Evolutionary conservation across 345 rosid species (phyloP).

Genomic region (Eucalyptus urophylla): DNA sequence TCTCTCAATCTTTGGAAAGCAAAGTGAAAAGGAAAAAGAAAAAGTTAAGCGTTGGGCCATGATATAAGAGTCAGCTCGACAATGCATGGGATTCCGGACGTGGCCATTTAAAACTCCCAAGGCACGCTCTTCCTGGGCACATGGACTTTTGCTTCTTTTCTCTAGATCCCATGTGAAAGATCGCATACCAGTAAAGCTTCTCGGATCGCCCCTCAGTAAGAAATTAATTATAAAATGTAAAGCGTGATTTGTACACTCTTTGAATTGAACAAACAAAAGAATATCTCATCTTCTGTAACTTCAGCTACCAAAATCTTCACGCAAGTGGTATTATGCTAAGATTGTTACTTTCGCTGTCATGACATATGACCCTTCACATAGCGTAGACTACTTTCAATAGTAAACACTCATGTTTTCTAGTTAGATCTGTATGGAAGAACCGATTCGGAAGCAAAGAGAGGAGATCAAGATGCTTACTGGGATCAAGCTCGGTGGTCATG

Average conservation of each 20-base stretch:
- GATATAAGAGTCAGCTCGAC: neutral
- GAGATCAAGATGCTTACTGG: slow-evolving; percentile 30
- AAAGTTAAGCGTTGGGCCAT: neutral
- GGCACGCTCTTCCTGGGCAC: neutral
- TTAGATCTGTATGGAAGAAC: neutral
- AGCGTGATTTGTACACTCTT: neutral
- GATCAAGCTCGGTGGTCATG: slow-evolving; percentile 57
- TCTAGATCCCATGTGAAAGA: neutral
- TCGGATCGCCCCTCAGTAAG: neutral
- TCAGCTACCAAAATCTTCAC: neutral
- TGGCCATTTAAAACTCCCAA: neutral
- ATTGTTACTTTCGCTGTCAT: neutral
- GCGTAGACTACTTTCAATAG: neutral
- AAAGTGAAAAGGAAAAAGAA: neutral
- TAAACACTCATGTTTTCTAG: neutral
- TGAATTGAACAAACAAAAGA: neutral
- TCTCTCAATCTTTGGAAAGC: neutral
- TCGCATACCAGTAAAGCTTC: neutral
- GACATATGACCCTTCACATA: neutral
- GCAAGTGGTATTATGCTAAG: neutral
- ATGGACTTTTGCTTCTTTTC: neutral
- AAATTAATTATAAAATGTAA: neutral
- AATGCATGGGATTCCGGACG: neutral
- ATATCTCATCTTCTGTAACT: neutral
- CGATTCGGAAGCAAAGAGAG: neutral